Base-by-base conservation (phyloP, 352 stramenopile species). In the Phytophthora podocarpi region DNA sequence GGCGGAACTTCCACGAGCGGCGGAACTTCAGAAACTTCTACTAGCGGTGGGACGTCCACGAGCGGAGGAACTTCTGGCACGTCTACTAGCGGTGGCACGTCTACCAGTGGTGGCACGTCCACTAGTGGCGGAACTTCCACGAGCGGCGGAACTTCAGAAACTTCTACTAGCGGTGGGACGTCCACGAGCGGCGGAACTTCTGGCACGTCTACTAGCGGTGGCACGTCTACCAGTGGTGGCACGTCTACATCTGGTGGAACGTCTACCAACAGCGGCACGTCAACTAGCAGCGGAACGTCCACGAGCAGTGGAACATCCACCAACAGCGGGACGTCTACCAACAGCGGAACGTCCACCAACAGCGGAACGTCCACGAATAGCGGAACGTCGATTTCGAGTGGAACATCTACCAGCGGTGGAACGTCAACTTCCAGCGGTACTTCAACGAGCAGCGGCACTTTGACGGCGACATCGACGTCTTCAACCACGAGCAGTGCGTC, bases 401-500 rank as follows among this genome's bases (percentile, higher is more conserved):
- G 57, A 0, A 51, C 55, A 16, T 61, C 41, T 4, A 61, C 52
- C 13, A 34, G 9, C n/a, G n/a, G n/a, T n/a, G n/a, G n/a, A n/a
- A n/a, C n/a, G n/a, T n/a, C n/a, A n/a, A n/a, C n/a, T n/a, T n/a
- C n/a, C 10, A 43, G 48, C 16, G 58, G 56, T 13, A 64, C 52
- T 5, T 50, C 60, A 1, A 64, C 60, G 11, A 48, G 10, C n/a
- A 54, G 35, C 26, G 41, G 45, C 0, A 49, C 52, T 3, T 59
- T 70, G 30, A 48, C 53, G 1, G 49, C 54, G 23, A 66, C 64
- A 1, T 64, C 61, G 49, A 72, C 46, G 18, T 59, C 39, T 39
- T 63, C 51, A 6, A 61, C 34, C 36, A 82, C 21, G 31, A 76
- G 18, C 52, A 85, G 20, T 50, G 67, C 45, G 20, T 81, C 43